Conservation (phyloP, 352 stramenopile species). For the Elongisporangium senticosum region DNA sequence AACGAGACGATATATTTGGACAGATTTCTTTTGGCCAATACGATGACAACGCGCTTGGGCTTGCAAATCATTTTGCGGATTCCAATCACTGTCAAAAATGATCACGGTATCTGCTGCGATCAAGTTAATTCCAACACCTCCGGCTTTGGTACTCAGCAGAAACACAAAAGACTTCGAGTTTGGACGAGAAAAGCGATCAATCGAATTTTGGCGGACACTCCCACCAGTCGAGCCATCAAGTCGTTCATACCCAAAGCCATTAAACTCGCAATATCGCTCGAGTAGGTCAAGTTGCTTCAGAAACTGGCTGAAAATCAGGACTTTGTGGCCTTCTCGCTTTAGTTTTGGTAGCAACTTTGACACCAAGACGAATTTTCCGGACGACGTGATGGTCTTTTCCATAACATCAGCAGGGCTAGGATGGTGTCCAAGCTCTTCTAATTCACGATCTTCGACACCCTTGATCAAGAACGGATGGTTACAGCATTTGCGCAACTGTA, state of each 20-base stretch:
- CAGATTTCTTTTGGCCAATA: slow-evolving; percentile 98
- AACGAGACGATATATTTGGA: slow-evolving; percentile 97
- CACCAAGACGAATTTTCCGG: slow-evolving; percentile 88
- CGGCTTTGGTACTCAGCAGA: slow-evolving; percentile 97
- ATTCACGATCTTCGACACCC: slow-evolving; percentile 83
- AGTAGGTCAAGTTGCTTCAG: slow-evolving; percentile 92
- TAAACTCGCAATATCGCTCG: slow-evolving; percentile 89
- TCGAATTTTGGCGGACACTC: slow-evolving; percentile 88
- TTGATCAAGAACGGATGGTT: slow-evolving; percentile 99
- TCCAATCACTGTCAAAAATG: slow-evolving; percentile 99
- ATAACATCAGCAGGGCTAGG: slow-evolving; percentile 54
- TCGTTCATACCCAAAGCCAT: slow-evolving; percentile 85
- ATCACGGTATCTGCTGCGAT: slow-evolving; percentile 99
- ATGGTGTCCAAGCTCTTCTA: slow-evolving; percentile 60
- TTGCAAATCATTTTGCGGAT: slow-evolving; percentile 94
- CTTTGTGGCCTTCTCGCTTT: slow-evolving; percentile 90
- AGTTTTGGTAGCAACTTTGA: slow-evolving; percentile 89
- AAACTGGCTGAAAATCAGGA: slow-evolving; percentile 96
- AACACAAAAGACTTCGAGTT: slow-evolving; percentile 98
- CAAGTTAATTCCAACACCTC: slow-evolving; percentile 97
- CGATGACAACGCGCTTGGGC: slow-evolving; percentile 92
- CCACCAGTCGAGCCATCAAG: slow-evolving; percentile 90
- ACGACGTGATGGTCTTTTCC: slow-evolving; percentile 82
- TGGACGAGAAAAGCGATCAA: slow-evolving; percentile 95
- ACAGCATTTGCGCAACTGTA: slow-evolving; percentile 99